Base-by-base conservation (phyloP, 257 asterid genomes). In the Coffea eugenioides region DNA sequence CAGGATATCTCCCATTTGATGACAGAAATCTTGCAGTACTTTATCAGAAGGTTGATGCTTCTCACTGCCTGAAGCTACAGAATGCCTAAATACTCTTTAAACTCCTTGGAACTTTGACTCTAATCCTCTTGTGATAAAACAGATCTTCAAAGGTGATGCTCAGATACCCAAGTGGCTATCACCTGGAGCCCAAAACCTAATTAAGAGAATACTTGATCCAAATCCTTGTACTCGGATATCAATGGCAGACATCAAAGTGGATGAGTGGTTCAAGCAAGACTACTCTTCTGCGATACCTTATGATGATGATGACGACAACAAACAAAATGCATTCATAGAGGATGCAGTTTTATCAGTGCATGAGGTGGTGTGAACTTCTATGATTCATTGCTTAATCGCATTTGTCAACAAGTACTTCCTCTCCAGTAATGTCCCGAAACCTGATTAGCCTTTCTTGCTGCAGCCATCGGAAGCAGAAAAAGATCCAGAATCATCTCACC, bases 91-190 rank as follows among this genome's bases (percentile, higher is more conserved):
- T 67, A 39, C 5, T 34, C 23, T 67, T 67, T 34, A 14, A 34
- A 67, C 0, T 34, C 27, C 8, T 3, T 9, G 68, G 41, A 20
- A 65, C 8, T 41, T 20, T 4, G 18, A 12, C 13, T 25, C 62
- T 62, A 80, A 80, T 54, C 36, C 13, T 69, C 69, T 77, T 56
- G 76, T 52, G 31, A 69, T 52, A 10, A 74, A 73, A 77, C 89
- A 95, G 99, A 95, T 95, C 74, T 87, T 88, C 89, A 95, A 93
- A 90, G 99, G 97, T 69, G 92, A 92, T 0, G 90, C 87, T 80
- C 98, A 92, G 83, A 87, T 92, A 79, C 99, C 99, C 41, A 92
- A 88, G 84, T 96, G 98, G 97, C 87, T 96, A n/a, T 91, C 99
- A 31, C 89, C 92, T 0, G 97, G 91, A 78, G 99, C 98, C 79